These are phyloP conservation scores for Aspergillus glaucus DNA, from an alignment of 2,329 filamentous ascomycete genomes.

Conservation along the genomic window DNA sequence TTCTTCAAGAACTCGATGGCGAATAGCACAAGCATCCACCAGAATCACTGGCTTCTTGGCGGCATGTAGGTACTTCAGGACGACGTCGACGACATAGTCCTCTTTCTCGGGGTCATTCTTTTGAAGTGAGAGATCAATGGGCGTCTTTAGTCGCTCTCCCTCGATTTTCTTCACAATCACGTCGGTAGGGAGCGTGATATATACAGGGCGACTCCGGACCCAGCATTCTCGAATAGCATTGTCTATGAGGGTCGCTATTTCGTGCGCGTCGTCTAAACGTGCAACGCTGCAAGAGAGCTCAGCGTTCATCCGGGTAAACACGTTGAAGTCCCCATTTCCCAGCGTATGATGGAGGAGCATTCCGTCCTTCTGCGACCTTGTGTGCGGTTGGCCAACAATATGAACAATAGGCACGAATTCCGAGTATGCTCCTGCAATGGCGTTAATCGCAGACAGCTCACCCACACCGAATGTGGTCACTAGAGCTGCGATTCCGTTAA, in stretches of 20 bases:
- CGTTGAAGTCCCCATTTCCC: conserved; percentile 71
- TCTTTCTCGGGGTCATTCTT: conserved; percentile 65
- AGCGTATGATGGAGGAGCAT: conserved; percentile 60
- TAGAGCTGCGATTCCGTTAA: conserved; percentile 63
- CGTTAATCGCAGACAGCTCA: conserved; percentile 63
- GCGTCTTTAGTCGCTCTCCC: conserved; percentile 62
- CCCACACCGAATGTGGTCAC: conserved; percentile 72
- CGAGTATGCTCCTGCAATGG: conserved; percentile 66
- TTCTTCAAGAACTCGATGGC: conserved; percentile 67
- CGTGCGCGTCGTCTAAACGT: conserved; percentile 62
- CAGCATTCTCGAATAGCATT: conserved; percentile 69
- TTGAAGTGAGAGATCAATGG: conserved; percentile 60
- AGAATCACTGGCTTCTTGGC: conserved; percentile 73
- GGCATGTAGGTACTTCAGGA: conserved; percentile 64
- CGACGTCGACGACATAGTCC: conserved; percentile 73
- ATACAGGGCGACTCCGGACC: conserved; percentile 69
- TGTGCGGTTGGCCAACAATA: conserved; percentile 51
- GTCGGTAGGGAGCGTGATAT: conserved; percentile 76
- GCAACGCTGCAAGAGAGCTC: conserved; percentile 65
- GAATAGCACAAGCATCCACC: conserved; percentile 75
- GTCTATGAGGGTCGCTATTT: conserved; percentile 71
- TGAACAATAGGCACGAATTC: conserved; percentile 65
- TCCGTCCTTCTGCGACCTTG: conserved; percentile 42
- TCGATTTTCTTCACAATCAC: conserved; percentile 72
- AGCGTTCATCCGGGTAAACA: conserved; percentile 72